Percentiles rank a stretch among this genome's conserved stretches.
These are phyloP conservation scores for Gnomoniopsis sp. DNA, from an alignment of 2,329 filamentous ascomycete genomes.

Conservation along the genomic window DNA sequence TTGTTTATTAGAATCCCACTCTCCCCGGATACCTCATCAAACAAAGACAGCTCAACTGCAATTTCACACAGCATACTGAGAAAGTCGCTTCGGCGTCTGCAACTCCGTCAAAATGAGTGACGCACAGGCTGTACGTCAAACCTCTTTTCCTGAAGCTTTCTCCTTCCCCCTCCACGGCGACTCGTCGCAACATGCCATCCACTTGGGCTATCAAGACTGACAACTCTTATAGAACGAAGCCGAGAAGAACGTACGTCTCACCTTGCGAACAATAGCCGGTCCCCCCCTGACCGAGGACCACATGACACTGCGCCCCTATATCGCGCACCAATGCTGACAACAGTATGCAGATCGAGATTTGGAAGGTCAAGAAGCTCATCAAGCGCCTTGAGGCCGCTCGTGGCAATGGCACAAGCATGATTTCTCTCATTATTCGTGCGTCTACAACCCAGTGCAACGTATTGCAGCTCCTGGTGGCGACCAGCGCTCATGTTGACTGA, in stretches of 20 bases:
- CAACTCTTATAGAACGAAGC: slow-evolving; percentile 57
- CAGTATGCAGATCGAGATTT: slow-evolving; percentile 63
- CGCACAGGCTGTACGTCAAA: slow-evolving; percentile 54
- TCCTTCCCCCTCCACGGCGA: not conserved
- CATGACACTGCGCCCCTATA: not conserved
- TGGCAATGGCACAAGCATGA: slow-evolving; percentile 99
- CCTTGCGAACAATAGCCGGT: not conserved
- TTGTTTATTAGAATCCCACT: slow-evolving; percentile 6
- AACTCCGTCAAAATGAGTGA: slow-evolving; percentile 71
- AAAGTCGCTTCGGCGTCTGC: slow-evolving; percentile 18
- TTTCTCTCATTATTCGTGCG: slow-evolving; percentile 97
- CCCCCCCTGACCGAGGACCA: not conserved
- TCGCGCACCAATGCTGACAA: slow-evolving; percentile 23
- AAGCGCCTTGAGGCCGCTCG: slow-evolving; percentile 96
- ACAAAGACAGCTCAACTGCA: slow-evolving; percentile 5
- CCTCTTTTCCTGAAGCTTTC: not conserved
- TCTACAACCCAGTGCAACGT: slow-evolving; percentile 20
- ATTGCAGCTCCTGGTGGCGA: slow-evolving; percentile 7
- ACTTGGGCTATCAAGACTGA: slow-evolving; percentile 1
- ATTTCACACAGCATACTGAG: slow-evolving; percentile 4
- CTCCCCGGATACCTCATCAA: not conserved
- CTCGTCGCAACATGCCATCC: not conserved
- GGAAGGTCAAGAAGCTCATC: slow-evolving; percentile 99
- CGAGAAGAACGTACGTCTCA: slow-evolving; percentile 79
- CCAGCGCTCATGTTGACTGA: slow-evolving; percentile 24